These are phyloP conservation scores for Aspergillus bridgeri DNA, from an alignment of 495 filamentous ascomycete species.

Conservation along the genomic window DNA sequence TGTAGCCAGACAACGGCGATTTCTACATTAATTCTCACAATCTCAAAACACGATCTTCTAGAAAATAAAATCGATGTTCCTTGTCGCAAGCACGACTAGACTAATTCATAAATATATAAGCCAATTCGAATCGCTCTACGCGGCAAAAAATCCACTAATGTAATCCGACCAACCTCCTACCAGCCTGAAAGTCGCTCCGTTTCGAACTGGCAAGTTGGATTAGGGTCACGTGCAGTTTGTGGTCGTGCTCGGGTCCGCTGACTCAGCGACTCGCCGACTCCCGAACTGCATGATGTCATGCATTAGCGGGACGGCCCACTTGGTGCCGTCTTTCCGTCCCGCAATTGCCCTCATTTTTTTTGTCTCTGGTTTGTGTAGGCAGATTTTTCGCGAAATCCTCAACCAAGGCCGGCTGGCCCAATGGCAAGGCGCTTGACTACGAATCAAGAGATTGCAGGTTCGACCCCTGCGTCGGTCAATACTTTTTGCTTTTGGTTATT, in stretches of 20 bases:
- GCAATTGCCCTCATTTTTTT: background rate
- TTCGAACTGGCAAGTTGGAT: background rate
- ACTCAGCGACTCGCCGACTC: too few relatives aligned
- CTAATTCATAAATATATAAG: background rate
- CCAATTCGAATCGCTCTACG: background rate
- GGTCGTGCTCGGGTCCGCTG: background rate
- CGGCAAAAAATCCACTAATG: background rate
- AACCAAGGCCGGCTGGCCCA: conserved; percentile 50
- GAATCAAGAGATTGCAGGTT: conserved; percentile 59
- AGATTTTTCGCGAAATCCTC: background rate
- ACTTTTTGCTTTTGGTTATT: conserved; percentile 4
- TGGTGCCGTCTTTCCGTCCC: background rate
- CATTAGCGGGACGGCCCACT: background rate
- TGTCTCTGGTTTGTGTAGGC: background rate
- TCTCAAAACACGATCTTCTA: background rate
- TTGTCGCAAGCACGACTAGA: background rate
- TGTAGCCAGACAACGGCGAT: background rate
- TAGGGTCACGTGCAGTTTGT: background rate
- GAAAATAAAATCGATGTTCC: background rate
- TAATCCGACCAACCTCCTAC: background rate
- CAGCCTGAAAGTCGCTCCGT: background rate
- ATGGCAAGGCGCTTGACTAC: conserved; percentile 72
- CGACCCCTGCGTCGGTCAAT: conserved; percentile 38
- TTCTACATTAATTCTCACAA: background rate
- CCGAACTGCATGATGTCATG: background rate